Evolutionary conservation across 192 early-diverging fungal species (phyloP).

Genomic region (Piromyces finnis): DNA sequence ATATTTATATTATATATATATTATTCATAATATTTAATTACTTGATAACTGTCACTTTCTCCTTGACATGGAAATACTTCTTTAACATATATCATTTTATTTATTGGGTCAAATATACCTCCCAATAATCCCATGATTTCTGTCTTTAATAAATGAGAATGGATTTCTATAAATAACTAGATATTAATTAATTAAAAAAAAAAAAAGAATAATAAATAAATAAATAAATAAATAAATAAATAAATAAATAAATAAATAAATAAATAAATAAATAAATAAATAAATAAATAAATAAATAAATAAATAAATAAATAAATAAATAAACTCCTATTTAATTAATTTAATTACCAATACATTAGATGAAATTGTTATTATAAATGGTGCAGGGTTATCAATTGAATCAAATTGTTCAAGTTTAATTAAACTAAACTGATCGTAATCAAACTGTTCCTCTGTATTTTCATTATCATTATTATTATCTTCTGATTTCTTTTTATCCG

Average conservation of each 20-base stretch:
- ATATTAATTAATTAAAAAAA: too few relatives aligned
- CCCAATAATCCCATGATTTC: constrained; percentile 89
- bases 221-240: too few relatives aligned
- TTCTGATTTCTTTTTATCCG: too few relatives aligned
- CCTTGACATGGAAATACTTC: constrained; percentile 65
- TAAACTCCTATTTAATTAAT: too few relatives aligned
- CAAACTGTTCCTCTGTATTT: constrained; percentile 2
- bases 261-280: too few relatives aligned
- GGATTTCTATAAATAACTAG: constrained; percentile 80
- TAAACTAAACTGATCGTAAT: constrained; percentile 29
- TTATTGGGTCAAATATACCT: constrained; percentile 38
- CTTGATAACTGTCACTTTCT: constrained; percentile 58
- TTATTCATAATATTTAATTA: not conserved
- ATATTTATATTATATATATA: too few relatives aligned
- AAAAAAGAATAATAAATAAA: too few relatives aligned
- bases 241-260: too few relatives aligned
- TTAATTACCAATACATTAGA: constrained; percentile 27
- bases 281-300: too few relatives aligned
- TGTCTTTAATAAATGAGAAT: constrained; percentile 73
- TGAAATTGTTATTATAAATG: constrained; percentile 25
- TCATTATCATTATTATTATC: not conserved
- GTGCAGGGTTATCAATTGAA: constrained; percentile 18
- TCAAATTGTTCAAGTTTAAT: constrained; percentile 15
- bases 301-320: too few relatives aligned
- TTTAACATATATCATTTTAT: constrained; percentile 30